Percentiles rank a stretch among this genome's conserved stretches.
Evolutionary conservation across 2,329 filamentous ascomycete species (phyloP).

Genomic region (Dactylellina drechsleri): DNA sequence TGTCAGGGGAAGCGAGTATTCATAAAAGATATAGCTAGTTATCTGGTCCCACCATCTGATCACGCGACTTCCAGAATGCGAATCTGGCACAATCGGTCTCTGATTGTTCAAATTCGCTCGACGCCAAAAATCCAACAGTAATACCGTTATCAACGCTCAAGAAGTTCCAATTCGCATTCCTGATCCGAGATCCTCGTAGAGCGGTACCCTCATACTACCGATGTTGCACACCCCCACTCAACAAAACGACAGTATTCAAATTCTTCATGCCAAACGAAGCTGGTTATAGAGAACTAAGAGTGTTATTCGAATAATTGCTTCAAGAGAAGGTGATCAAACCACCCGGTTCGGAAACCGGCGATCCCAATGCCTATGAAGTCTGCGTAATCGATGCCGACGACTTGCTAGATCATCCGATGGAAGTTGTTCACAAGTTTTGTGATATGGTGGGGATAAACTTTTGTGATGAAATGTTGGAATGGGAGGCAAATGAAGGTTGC

Average conservation of each 20-base stretch:
- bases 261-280: slow-evolving; percentile 88
- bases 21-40: slow-evolving; percentile 98
- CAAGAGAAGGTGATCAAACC: slow-evolving; percentile 73
- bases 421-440: slow-evolving; percentile 82
- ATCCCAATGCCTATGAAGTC: slow-evolving; percentile 68
- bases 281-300: slow-evolving; percentile 87
- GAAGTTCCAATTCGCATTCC: slow-evolving; percentile 91
- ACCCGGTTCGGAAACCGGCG: slow-evolving; percentile 61
- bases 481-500: slow-evolving; percentile 78
- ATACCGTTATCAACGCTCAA: slow-evolving; percentile 78
- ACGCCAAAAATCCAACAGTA: slow-evolving; percentile 77
- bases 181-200: slow-evolving; percentile 93
- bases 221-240: slow-evolving; percentile 88
- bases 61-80: slow-evolving; percentile 67
- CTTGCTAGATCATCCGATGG: slow-evolving; percentile 83
- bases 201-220: slow-evolving; percentile 94
- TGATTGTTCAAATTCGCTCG: slow-evolving; percentile 57
- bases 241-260: slow-evolving; percentile 82
- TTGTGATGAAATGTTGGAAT: slow-evolving; percentile 79
- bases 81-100: slow-evolving; percentile 79
- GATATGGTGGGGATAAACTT: slow-evolving; percentile 81
- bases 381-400: slow-evolving; percentile 95
- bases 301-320: slow-evolving; percentile 85
- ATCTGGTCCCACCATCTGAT: slow-evolving; percentile 80
- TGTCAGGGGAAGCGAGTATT: slow-evolving; percentile 86